Conservation (phyloP, 2,329 filamentous ascomycete genomes). For the Mycosphaerella sp. region DNA sequence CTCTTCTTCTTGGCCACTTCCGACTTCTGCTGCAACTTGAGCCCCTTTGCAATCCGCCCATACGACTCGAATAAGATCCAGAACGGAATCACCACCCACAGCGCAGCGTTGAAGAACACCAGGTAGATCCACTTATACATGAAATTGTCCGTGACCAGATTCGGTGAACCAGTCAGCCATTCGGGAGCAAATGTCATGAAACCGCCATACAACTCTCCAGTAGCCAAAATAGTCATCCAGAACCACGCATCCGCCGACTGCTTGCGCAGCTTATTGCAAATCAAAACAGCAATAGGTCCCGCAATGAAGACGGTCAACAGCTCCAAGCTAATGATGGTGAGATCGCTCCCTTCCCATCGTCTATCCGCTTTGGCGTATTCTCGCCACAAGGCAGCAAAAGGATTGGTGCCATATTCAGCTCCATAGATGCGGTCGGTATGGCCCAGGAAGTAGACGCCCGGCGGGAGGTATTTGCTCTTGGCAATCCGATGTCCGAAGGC, state of each 20-base stretch:
- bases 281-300: constrained; percentile 52
- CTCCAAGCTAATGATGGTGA: constrained; percentile 55
- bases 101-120: constrained; percentile 54
- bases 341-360: constrained; percentile 54
- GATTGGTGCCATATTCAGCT: constrained; percentile 50
- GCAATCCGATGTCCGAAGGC: not conserved
- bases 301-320: constrained; percentile 55
- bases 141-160: constrained; percentile 53
- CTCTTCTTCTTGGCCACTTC: constrained; percentile 16
- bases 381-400: constrained; percentile 55
- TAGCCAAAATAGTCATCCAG: constrained; percentile 53
- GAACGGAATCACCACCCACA: constrained; percentile 56
- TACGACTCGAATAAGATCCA: constrained; percentile 53
- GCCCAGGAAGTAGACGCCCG: constrained; percentile 20
- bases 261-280: constrained; percentile 46
- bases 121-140: constrained; percentile 61
- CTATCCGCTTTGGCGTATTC: constrained; percentile 61
- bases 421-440: constrained; percentile 47
- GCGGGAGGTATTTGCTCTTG: constrained; percentile 39
- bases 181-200: constrained; percentile 63
- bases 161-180: constrained; percentile 54
- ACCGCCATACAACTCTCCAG: constrained; percentile 58
- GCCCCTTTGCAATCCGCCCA: constrained; percentile 32
- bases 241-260: constrained; percentile 45
- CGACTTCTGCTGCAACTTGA: constrained; percentile 13